These are phyloP conservation scores for Byssothecium circinans DNA, from an alignment of 2,329 filamentous ascomycete species.

Conservation along the genomic window DNA sequence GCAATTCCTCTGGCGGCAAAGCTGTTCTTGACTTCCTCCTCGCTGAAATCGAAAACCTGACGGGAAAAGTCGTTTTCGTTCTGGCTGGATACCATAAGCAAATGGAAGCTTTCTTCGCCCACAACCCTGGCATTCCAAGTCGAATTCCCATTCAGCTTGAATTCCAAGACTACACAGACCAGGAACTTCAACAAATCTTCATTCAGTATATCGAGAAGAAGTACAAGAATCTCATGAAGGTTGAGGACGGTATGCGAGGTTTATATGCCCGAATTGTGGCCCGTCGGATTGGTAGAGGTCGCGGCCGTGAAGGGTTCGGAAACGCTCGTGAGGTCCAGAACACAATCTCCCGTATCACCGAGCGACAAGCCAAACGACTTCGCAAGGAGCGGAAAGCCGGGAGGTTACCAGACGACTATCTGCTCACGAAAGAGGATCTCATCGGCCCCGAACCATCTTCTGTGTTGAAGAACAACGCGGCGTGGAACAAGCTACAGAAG, in stretches of 20 bases:
- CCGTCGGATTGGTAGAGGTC: constrained; percentile 62
- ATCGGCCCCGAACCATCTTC: constrained; percentile 68
- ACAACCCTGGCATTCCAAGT: constrained; percentile 71
- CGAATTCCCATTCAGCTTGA: constrained; percentile 67
- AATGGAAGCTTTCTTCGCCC: constrained; percentile 76
- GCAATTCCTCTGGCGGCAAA: constrained; percentile 59
- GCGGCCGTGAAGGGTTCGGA: constrained; percentile 69
- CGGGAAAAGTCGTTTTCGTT: constrained; percentile 70
- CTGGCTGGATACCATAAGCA: constrained; percentile 72
- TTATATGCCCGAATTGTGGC: constrained; percentile 66
- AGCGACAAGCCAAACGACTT: constrained; percentile 63
- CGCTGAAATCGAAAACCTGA: constrained; percentile 70
- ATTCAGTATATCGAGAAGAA: constrained; percentile 56
- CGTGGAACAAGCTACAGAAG: constrained; percentile 61
- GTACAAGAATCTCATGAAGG: constrained; percentile 58
- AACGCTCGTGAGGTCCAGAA: constrained; percentile 74
- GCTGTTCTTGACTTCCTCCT: constrained; percentile 71
- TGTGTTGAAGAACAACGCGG: constrained; percentile 54
- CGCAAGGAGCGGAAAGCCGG: constrained; percentile 49
- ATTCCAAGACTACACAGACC: constrained; percentile 70
- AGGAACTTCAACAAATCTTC: constrained; percentile 66
- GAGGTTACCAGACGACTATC: constrained; percentile 56
- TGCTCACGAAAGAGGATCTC: constrained; percentile 67
- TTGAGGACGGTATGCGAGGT: constrained; percentile 61
- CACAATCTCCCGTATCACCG: constrained; percentile 54